Evolutionary conservation across 805 yeast species (phyloP).

Genomic region (Clavispora santaluciae): DNA sequence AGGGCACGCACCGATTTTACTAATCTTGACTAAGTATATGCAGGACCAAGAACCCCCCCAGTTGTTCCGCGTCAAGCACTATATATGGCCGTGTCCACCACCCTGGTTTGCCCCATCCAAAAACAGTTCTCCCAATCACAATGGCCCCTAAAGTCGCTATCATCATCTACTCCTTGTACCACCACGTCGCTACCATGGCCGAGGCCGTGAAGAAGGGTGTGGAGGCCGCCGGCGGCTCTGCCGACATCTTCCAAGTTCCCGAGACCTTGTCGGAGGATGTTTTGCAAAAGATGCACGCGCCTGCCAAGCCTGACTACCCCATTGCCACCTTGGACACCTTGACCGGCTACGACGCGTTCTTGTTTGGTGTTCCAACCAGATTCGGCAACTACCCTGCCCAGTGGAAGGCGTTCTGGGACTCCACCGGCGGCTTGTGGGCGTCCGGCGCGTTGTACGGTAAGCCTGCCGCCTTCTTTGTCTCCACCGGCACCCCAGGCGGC

Average conservation of each 20-base stretch:
- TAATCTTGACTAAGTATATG: not conserved
- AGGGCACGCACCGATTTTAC: not conserved
- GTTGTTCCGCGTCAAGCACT: not conserved
- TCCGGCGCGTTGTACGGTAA: constrained; percentile 17
- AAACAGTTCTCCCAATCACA: not conserved
- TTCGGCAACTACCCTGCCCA: constrained; percentile 19
- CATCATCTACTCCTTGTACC: constrained; percentile 76
- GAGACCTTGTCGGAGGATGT: constrained; percentile 18
- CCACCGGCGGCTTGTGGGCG: constrained; percentile 18
- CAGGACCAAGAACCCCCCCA: not conserved
- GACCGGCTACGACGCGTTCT: constrained; percentile 17
- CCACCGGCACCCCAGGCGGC: constrained; percentile 15
- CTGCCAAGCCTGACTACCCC: constrained; percentile 17
- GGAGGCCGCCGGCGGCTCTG: constrained; percentile 54
- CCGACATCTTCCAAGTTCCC: constrained; percentile 23
- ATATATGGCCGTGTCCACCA: not conserved
- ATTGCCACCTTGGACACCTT: constrained; percentile 17
- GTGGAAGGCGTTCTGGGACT: constrained; percentile 18
- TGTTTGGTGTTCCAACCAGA: constrained; percentile 18
- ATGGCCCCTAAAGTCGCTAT: constrained; percentile 55
- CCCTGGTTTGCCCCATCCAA: not conserved
- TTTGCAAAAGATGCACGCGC: constrained; percentile 16
- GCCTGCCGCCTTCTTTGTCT: constrained; percentile 14
- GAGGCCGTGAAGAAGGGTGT: constrained; percentile 66
- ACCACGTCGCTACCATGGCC: constrained; percentile 69